Evolutionary conservation across 345 rosid species (phyloP), one percentile per base, ranked within the genome.

Genomic region (Populus euphratica): DNA sequence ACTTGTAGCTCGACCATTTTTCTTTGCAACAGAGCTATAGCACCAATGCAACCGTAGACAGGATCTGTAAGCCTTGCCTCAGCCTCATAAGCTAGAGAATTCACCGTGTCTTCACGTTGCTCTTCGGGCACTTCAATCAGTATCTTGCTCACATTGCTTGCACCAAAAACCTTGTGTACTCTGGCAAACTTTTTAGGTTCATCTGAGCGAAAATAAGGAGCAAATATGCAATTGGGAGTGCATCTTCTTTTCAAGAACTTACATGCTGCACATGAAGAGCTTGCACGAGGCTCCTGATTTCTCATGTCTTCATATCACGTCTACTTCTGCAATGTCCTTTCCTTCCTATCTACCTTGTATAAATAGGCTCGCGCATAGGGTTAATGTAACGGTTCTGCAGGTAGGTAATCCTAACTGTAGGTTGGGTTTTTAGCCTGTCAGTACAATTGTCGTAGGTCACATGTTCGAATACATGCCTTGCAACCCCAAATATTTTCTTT

Each of bases 221-320:
- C 97, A 20, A 95, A 95, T 76, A 95, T 88, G 82, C 99, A 95
- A 72, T 71, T 84, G 6, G 97, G 89, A 1, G 74, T 81, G 89
- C 99, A 95, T 82, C 94, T 81, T 81, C 97, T 79, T 82, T 92
- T 93, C 77, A 92, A 68, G 65, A 92, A 89, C 87, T 95, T 95
- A 90, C 99, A 95, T 33, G 98, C 99, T 66, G 99, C 98, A 52
- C 98, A 93, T 50, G 98, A 91, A 18, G 99, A 90, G 79, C 87
- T 89, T 27, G 98, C 64, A 29, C 98, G 87, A 76, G 90, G 90
- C 85, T 91, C 98, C 39, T 91, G 89, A 21, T 72, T 76, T 38
- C 69, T 79, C 81, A 79, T 79, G 29, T 23, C 23, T 71, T 78
- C 52, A 67, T 52, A 78, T 54, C 54, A n/a, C 65, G 20, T 47